A percentile compares a stretch with the other conserved stretches of the same genome.
Conservation (phyloP, 192 early-diverging fungal genomes). For the Backusella parvicylindrica region DNA sequence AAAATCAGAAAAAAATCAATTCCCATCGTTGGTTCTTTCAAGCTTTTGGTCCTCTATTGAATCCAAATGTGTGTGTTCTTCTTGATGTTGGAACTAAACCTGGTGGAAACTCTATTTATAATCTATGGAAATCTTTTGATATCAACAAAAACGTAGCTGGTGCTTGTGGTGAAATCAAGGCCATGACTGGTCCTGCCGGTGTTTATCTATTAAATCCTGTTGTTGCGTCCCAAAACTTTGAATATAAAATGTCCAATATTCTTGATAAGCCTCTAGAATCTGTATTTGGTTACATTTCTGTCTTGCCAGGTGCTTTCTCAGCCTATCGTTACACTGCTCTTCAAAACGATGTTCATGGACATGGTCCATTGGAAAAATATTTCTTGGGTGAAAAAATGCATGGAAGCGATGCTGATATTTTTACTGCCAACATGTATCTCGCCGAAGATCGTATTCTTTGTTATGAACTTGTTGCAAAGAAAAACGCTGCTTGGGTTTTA, state of each 20-base stretch:
- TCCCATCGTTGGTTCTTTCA: slow-evolving; percentile 64
- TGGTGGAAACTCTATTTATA: slow-evolving; percentile 63
- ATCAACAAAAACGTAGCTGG: slow-evolving; percentile 66
- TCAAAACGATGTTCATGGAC: slow-evolving; percentile 49
- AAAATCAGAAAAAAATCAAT: slow-evolving; percentile 65
- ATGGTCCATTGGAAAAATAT: slow-evolving; percentile 66
- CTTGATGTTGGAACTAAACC: slow-evolving; percentile 82
- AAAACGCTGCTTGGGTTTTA: slow-evolving; percentile 58
- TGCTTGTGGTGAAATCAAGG: slow-evolving; percentile 83
- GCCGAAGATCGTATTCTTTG: slow-evolving; percentile 76
- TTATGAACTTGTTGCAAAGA: slow-evolving; percentile 76
- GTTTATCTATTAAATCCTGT: slow-evolving; percentile 65
- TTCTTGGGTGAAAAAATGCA: slow-evolving; percentile 74
- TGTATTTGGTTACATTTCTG: slow-evolving; percentile 93
- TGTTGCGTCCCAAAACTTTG: slow-evolving; percentile 80
- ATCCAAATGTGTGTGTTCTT: slow-evolving; percentile 60
- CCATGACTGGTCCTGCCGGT: slow-evolving; percentile 56
- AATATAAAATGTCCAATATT: slow-evolving; percentile 73
- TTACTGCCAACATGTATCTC: slow-evolving; percentile 66
- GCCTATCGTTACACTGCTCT: slow-evolving; percentile 76
- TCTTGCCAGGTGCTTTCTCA: slow-evolving; percentile 84
- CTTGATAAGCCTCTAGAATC: slow-evolving; percentile 83
- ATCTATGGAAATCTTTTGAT: slow-evolving; percentile 80
- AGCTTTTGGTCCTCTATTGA: slow-evolving; percentile 54
- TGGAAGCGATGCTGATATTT: slow-evolving; percentile 54